These are phyloP conservation scores for Nakataea oryzae DNA, from an alignment of 2,329 filamentous ascomycete genomes.

Conservation along the genomic window DNA sequence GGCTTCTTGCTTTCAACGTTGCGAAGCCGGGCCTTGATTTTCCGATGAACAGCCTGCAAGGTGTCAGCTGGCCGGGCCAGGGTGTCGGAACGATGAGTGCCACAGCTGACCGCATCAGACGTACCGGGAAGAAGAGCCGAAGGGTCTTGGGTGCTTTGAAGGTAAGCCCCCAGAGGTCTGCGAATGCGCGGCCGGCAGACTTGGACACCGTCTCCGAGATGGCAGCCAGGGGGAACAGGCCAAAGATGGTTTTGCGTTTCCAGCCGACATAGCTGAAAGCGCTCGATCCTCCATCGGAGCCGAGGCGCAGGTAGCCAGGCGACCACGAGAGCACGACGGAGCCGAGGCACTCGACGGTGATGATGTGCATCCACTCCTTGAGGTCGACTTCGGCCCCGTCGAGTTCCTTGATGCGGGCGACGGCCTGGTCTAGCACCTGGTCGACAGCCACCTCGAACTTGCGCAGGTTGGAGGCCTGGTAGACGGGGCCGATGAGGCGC, in stretches of 20 bases:
- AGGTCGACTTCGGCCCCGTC: constrained; percentile 31
- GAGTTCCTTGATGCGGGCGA: constrained; percentile 24
- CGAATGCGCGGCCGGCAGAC: constrained; percentile 25
- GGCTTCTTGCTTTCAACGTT: not conserved
- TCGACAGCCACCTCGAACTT: constrained; percentile 31
- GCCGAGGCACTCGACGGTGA: constrained; percentile 39
- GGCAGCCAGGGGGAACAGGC: constrained; percentile 32
- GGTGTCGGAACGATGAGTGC: not conserved
- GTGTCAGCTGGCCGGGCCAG: not conserved
- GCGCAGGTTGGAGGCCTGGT: constrained; percentile 29
- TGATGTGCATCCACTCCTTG: constrained; percentile 47
- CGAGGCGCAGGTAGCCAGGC: constrained; percentile 31
- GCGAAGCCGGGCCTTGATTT: constrained; percentile 3
- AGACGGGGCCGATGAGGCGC: constrained; percentile 36
- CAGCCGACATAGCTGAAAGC: constrained; percentile 36
- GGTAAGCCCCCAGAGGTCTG: constrained; percentile 31
- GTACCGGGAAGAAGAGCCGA: constrained; percentile 37
- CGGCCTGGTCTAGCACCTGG: constrained; percentile 22
- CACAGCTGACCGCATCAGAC: constrained; percentile 8
- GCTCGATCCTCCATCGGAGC: constrained; percentile 36
- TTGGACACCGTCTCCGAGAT: constrained; percentile 27
- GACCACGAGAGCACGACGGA: constrained; percentile 42
- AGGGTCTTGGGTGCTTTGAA: constrained; percentile 32
- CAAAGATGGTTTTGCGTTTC: constrained; percentile 41
- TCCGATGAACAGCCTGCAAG: constrained; percentile 18